Conservation (phyloP, 2,329 filamentous ascomycete species). For the Balansia obtecta region DNA sequence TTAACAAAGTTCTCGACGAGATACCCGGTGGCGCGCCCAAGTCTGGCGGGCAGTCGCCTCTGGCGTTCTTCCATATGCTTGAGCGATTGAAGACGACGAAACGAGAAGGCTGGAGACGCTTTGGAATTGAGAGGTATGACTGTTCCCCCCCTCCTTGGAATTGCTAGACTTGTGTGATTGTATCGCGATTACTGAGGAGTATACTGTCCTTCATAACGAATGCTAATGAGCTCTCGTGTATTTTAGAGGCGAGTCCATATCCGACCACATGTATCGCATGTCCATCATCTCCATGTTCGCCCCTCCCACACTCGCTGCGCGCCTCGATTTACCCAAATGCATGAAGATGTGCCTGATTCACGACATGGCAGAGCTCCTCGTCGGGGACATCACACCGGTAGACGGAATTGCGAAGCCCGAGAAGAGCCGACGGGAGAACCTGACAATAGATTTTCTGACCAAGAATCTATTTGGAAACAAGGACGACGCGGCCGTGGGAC, state of each 20-base stretch:
- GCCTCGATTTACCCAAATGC: slow-evolving; percentile 69
- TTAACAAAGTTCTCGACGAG: slow-evolving; percentile 50
- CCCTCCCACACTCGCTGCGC: slow-evolving; percentile 56
- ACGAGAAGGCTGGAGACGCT: slow-evolving; percentile 89
- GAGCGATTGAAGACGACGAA: slow-evolving; percentile 93
- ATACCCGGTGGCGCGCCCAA: slow-evolving; percentile 43
- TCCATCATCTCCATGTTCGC: slow-evolving; percentile 89
- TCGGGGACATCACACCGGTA: slow-evolving; percentile 92
- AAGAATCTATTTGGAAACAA: slow-evolving; percentile 60
- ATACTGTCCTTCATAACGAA: neutral
- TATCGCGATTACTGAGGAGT: no score
- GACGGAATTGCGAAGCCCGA: slow-evolving; percentile 77
- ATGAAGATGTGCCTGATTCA: slow-evolving; percentile 93
- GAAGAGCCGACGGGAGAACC: slow-evolving; percentile 75
- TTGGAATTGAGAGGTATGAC: slow-evolving; percentile 52
- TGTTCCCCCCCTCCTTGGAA: no score
- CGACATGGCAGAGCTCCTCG: slow-evolving; percentile 92
- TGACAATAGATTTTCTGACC: slow-evolving; percentile 87
- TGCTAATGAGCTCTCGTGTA: neutral
- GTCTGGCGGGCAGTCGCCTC: slow-evolving; percentile 55
- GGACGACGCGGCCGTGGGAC: slow-evolving; percentile 53
- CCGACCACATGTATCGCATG: slow-evolving; percentile 99
- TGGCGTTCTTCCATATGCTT: slow-evolving; percentile 90
- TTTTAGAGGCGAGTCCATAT: slow-evolving; percentile 70
- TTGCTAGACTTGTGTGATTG: no score